phyloP scores from a whole-genome alignment of 768 basidiomycete species.

The Kwoniella sp. region DNA sequence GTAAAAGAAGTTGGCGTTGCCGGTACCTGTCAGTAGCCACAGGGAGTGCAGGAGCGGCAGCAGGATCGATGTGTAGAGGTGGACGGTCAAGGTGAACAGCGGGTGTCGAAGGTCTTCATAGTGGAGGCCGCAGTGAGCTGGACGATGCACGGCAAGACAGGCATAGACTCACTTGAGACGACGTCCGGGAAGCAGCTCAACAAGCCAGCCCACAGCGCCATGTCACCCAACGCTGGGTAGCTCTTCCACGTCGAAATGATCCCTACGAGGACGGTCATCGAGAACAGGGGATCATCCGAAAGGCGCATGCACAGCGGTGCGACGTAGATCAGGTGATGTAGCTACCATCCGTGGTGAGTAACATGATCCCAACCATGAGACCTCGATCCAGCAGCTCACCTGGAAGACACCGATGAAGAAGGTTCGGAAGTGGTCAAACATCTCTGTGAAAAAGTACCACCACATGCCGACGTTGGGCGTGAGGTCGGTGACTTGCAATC shows the following conservation, averaged over 20 bases:
- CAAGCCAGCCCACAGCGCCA: constrained; percentile 77
- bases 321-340: constrained; percentile 77
- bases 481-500: constrained; percentile 76
- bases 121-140: constrained; percentile 1
- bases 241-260: constrained; percentile 80
- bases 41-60: constrained; percentile 86
- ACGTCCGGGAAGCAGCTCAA: constrained; percentile 77
- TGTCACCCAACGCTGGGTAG: constrained; percentile 85
- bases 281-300: constrained; percentile 83
- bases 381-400: constrained; percentile 54
- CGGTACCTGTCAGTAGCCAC: constrained; percentile 86
- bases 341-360: constrained; percentile 51
- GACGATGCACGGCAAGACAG: background rate
- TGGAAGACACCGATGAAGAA: constrained; percentile 95
- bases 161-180: constrained; percentile 71
- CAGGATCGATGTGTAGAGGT: constrained; percentile 76
- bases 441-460: constrained; percentile 99
- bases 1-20: constrained; percentile 98
- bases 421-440: constrained; percentile 95
- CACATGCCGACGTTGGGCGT: constrained; percentile 91
- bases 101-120: constrained; percentile 73
- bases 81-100: constrained; percentile 73
- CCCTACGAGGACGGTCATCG: constrained; percentile 69
- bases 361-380: background rate
- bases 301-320: constrained; percentile 83